Base-by-base conservation (phyloP, 2,329 filamentous ascomycete species). In the Achaetomium macrosporum region DNA sequence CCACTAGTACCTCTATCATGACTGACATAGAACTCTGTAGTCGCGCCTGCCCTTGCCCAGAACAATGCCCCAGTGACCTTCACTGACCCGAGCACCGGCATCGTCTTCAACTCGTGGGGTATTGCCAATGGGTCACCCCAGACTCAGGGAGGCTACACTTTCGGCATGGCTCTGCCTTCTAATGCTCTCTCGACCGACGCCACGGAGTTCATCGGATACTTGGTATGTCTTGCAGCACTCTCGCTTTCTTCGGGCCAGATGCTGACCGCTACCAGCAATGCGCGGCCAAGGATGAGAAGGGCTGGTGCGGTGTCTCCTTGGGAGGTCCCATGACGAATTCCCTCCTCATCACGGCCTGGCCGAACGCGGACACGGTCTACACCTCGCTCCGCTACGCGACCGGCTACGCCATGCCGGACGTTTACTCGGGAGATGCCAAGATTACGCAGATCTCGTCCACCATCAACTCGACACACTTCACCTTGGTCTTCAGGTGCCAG, bases 401-500 rank as follows among this genome's bases (percentile, higher is more conserved):
- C 5, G 79, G 78, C 46, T 85, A 83, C 59, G 69, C 71, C 42
- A 67, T 71, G 52, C 82, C 82, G 1, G 72, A 75, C 0, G 59
- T 75, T 41, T 85, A 85, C 67, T 72, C 72, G 5, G 82, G 82
- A 44, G 72, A 81, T 56, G 81, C 81, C 3, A 76, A 72, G 7
- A 63, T 85, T 30, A 79, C 75, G 2, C 74, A 81, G 55, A 75
- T 84, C 53, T 76, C 74, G 16, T 74, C 76, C 33, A 73, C 68
- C 33, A 69, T 83, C 55, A 83, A 77, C 65, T 68, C 72, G 25
- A 80, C 77, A 9, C 70, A 78, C 63, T 85, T 78, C 66, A 74
- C 72, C 16, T 61, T 84, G 35, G 72, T 83, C 40, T 85, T 84
- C 68, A 73, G 77, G 51, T 85, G 82, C 65, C 67, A 79, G 62